These are phyloP conservation scores for Leccinum imitatum DNA, from an alignment of 768 basidiomycete species.

Conservation along the genomic window DNA sequence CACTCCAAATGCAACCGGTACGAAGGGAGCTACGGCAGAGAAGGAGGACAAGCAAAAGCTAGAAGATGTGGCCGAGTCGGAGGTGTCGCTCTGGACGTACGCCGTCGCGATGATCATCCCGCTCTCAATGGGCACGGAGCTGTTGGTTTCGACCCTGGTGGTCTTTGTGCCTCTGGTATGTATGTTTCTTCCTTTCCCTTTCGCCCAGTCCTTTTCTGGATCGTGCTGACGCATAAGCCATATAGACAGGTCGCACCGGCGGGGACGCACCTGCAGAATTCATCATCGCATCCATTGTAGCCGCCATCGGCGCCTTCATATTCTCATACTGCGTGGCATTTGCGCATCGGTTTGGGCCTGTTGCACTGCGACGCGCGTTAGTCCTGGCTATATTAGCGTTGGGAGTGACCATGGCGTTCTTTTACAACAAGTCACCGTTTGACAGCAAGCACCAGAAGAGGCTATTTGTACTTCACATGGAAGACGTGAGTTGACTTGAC, in stretches of 20 bases:
- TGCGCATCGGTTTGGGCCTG: conserved; percentile 63
- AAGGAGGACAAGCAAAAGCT: neutral
- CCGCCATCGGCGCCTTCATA: conserved; percentile 53
- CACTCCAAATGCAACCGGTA: conserved; percentile 1
- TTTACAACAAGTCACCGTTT: conserved; percentile 62
- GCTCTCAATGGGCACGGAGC: conserved; percentile 54
- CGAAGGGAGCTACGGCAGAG: neutral
- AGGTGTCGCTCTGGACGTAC: conserved; percentile 62
- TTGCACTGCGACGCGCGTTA: conserved; percentile 39
- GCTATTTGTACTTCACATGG: conserved; percentile 77
- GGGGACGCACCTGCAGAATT: conserved; percentile 83
- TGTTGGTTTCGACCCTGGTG: conserved; percentile 64
- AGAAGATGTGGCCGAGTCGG: conserved; percentile 21
- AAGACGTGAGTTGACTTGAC: conserved; percentile 61
- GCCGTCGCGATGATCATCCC: conserved; percentile 57
- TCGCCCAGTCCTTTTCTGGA: conserved; percentile 1
- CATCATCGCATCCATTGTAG: conserved; percentile 79
- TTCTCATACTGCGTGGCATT: conserved; percentile 69
- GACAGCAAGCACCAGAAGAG: conserved; percentile 87
- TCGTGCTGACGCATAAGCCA: conserved; percentile 4
- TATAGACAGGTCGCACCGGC: conserved; percentile 79
- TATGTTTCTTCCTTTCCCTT: neutral
- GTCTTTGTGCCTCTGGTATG: conserved; percentile 88
- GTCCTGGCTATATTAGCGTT: conserved; percentile 47
- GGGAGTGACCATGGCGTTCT: conserved; percentile 55